Conservation (phyloP, 2,329 filamentous ascomycete genomes). For the Hypoxylon sp. region DNA sequence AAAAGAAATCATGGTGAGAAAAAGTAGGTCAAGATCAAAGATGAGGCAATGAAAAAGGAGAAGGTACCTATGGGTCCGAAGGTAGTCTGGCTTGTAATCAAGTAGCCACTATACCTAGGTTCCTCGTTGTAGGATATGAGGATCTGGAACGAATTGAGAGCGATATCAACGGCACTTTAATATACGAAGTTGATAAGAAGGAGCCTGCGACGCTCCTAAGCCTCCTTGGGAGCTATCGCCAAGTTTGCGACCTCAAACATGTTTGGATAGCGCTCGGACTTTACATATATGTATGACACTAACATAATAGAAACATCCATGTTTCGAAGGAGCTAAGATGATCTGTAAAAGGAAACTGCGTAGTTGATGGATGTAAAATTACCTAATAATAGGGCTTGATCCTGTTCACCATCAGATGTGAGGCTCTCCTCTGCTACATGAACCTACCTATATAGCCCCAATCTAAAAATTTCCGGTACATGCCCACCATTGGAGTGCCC, state of each 20-base stretch:
- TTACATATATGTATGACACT: constrained; percentile 13
- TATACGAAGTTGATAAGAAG: not conserved
- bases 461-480: not conserved
- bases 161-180: not conserved
- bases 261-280: constrained; percentile 11
- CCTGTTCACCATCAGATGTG: constrained; percentile 8
- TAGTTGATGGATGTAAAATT: constrained; percentile 29
- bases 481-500: not conserved
- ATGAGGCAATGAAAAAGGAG: not conserved
- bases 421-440: not conserved
- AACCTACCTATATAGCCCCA: too few species aligned
- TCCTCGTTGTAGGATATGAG: not conserved
- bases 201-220: not conserved
- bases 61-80: not conserved
- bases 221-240: not conserved
- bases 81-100: not conserved
- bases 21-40: not conserved
- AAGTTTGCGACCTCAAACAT: not conserved
- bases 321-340: constrained; percentile 25
- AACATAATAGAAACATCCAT: constrained; percentile 16
- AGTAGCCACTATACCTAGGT: not conserved
- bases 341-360: not conserved
- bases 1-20: constrained; percentile 40
- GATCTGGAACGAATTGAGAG: not conserved
- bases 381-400: constrained; percentile 26